Evolutionary conservation across 306 rosid species (phyloP).

Genomic region (Fragaria ananassa): DNA sequence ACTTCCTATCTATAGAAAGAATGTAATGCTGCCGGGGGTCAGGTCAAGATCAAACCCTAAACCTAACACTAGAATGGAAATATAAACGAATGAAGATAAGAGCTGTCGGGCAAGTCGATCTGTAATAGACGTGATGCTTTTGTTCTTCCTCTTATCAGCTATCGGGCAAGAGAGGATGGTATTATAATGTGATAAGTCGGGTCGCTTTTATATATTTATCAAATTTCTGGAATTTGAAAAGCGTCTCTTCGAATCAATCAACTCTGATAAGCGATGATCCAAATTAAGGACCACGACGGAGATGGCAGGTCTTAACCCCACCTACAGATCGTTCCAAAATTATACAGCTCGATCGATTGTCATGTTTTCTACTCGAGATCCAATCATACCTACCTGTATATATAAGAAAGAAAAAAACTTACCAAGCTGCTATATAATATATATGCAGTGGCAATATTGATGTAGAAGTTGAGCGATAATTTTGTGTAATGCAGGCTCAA

Average conservation of each 20-base stretch:
- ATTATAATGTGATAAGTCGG: neutral
- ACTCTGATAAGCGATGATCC: neutral
- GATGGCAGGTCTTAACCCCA: neutral
- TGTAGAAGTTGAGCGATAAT: no score
- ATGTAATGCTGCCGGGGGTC: neutral
- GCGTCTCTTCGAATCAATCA: neutral
- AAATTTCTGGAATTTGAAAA: no score
- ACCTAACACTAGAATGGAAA: neutral
- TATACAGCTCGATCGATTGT: neutral
- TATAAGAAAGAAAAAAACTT: no score
- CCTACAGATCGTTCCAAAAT: neutral
- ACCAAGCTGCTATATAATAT: no score
- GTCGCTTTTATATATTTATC: neutral
- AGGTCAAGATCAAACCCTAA: neutral
- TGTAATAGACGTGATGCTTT: neutral
- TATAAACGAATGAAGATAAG: neutral
- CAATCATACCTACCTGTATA: neutral
- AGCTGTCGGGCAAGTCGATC: neutral
- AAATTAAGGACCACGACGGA: neutral
- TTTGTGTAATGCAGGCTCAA: no score
- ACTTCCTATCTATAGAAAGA: neutral
- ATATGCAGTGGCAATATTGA: no score
- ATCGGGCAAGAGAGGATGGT: neutral
- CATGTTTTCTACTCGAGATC: neutral
- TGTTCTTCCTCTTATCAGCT: neutral